Evolutionary conservation across 2,329 filamentous ascomycete genomes (phyloP), one percentile per base, ranked within the genome.

Genomic region (Nannizziopsis barbatae): DNA sequence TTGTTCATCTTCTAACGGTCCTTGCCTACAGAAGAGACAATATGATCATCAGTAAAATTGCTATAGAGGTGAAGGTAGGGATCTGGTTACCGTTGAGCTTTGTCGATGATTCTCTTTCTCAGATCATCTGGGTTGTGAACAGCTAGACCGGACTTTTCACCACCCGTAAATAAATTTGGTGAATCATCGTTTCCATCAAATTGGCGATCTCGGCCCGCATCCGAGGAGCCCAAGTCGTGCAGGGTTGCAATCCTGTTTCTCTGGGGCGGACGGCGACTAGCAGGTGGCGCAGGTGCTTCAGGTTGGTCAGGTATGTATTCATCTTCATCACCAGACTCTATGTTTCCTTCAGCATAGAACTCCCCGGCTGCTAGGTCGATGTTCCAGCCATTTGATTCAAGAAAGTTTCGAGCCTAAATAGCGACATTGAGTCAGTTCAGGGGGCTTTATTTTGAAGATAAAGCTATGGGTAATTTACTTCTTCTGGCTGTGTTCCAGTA

Each of bases 81-180:
- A 60, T 58, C 50, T 55, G 40, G 54, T 57, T 22, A 27, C 22
- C 22, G 22, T 27, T 27, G 22, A 27, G 71, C 71, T 55, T 71
- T 71, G 51, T 73, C 69, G 17, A 74, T 60, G 45, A 74, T 73
- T 57, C 70, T 71, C 59, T 66, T 69, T 63, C 69, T 75, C 60
- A 66, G 63, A 50, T 76, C 72, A 58, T 75, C 74, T 1, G 79
- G 79, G 57, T 82, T 80, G 60, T 82, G 76, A 49, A 83, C 79
- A 5, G 79, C 79, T 20, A 83, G 66, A n/a, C 78, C 79, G 10
- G 79, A 82, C 65, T 83, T 83, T 62, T 81, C 79, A 40, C 79
- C 79, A 41, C 79, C 79, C 15, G 79, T 74, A 58, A 80, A 83
- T 54, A 81, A 70, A 60, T 82, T 77, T 45, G 71, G 71, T 18